These are phyloP conservation scores for Trichoderma sp. DNA, from an alignment of 2,329 filamentous ascomycete genomes.

Conservation along the genomic window DNA sequence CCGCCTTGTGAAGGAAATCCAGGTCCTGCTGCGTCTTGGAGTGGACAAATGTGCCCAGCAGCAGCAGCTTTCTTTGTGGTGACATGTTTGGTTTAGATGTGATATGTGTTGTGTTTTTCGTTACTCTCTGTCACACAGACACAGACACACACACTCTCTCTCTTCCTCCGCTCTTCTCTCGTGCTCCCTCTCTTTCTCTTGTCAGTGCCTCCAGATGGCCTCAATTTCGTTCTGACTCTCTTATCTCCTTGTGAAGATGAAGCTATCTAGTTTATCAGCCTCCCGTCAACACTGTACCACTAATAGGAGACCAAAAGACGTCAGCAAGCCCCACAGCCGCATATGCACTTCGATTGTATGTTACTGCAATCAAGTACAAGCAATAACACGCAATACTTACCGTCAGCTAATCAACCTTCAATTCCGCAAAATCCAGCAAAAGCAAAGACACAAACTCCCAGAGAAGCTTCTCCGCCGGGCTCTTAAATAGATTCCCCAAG, in stretches of 20 bases:
- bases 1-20: slow-evolving; percentile 50
- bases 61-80: slow-evolving; percentile 42
- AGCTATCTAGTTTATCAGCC: not conserved
- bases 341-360: not conserved
- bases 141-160: not conserved
- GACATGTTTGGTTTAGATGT: slow-evolving; percentile 15
- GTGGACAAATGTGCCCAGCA: slow-evolving; percentile 57
- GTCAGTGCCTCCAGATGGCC: not conserved
- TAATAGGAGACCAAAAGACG: not conserved
- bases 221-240: not conserved
- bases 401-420: not conserved
- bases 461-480: not conserved
- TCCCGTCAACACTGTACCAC: not conserved
- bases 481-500: not conserved
- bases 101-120: no score
- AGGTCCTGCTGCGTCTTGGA: slow-evolving; percentile 48
- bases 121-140: not conserved
- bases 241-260: not conserved
- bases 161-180: not conserved
- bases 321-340: not conserved
- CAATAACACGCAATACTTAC: not conserved
- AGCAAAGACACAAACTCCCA: not conserved
- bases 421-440: not conserved
- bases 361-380: not conserved
- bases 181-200: not conserved